These are phyloP conservation scores for Micractinium sp. DNA, from an alignment of 139 green algal species.

Conservation along the genomic window DNA sequence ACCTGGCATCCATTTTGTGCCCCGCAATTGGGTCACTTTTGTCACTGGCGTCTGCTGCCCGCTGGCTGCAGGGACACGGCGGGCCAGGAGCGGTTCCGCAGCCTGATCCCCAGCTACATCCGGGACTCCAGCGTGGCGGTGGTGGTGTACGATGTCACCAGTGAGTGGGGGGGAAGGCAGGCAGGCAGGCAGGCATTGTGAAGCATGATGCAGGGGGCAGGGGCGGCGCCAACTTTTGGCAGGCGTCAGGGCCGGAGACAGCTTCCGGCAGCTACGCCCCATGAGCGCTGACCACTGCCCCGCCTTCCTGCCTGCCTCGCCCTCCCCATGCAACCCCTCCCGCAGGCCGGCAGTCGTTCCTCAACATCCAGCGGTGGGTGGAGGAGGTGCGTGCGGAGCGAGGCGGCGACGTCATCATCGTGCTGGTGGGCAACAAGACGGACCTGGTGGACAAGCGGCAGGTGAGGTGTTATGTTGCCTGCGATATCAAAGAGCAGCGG, in stretches of 20 bases:
- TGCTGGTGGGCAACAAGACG: slow-evolving; percentile 99
- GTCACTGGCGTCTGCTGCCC: not conserved
- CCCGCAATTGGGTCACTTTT: no score
- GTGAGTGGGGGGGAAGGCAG: slow-evolving; percentile 49
- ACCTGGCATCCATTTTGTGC: no score
- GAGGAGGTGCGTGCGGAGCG: slow-evolving; percentile 97
- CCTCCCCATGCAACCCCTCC: not conserved
- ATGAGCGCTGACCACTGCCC: not conserved
- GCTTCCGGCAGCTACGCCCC: not conserved
- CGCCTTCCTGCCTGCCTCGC: not conserved
- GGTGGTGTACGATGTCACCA: slow-evolving; percentile 99
- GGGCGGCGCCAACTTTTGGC: no score
- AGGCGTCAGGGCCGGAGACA: no score
- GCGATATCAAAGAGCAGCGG: no score
- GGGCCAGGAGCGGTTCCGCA: slow-evolving; percentile 97
- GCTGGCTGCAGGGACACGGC: slow-evolving; percentile 91
- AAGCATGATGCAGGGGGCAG: no score
- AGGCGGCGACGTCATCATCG: slow-evolving; percentile 98
- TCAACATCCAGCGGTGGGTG: slow-evolving; percentile 97
- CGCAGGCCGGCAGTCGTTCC: slow-evolving; percentile 92
- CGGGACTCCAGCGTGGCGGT: slow-evolving; percentile 97
- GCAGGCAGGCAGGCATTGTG: not conserved
- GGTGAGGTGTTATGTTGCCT: slow-evolving; percentile 95
- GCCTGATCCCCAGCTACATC: slow-evolving; percentile 98
- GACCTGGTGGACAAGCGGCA: slow-evolving; percentile 97